Conservation (phyloP, 495 filamentous ascomycete species). For the Lasiosphaeriaceae sp. region DNA sequence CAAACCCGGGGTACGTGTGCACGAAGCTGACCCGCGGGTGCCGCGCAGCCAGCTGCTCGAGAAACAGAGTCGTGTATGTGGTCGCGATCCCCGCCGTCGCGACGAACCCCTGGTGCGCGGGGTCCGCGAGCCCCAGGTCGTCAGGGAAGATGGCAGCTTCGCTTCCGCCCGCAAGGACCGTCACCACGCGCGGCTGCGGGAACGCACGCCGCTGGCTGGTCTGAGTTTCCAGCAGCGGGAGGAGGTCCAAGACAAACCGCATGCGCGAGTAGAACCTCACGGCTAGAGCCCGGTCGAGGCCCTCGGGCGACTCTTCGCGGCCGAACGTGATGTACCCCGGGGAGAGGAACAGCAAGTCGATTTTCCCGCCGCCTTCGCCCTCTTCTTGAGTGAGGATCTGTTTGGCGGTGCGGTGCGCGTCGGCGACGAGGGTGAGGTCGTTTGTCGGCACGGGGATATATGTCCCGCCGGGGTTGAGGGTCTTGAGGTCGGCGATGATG, state of each 20-base stretch:
- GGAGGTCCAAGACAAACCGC: slow-evolving; percentile 56
- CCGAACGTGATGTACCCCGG: slow-evolving; percentile 21
- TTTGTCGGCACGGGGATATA: slow-evolving; percentile 47
- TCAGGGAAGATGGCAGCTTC: slow-evolving; percentile 47
- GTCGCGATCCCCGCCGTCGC: slow-evolving; percentile 33
- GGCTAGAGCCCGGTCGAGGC: slow-evolving; percentile 40
- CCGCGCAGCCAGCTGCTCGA: slow-evolving; percentile 40
- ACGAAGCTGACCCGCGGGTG: slow-evolving; percentile 51
- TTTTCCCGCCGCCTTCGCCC: slow-evolving; percentile 39
- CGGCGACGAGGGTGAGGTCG: slow-evolving; percentile 53
- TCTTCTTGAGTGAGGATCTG: slow-evolving; percentile 47
- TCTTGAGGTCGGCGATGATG: slow-evolving; percentile 31
- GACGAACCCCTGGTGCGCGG: slow-evolving; percentile 13
- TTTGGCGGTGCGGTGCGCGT: slow-evolving; percentile 51
- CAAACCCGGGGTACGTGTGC: slow-evolving; percentile 51
- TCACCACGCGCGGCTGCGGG: slow-evolving; percentile 50
- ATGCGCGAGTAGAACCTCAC: slow-evolving; percentile 57
- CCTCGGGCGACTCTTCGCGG: slow-evolving; percentile 49
- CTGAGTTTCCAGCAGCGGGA: slow-evolving; percentile 46
- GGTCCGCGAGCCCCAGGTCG: slow-evolving; percentile 40
- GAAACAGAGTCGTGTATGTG: slow-evolving; percentile 44
- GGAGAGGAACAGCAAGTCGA: slow-evolving; percentile 59
- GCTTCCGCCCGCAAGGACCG: slow-evolving; percentile 42
- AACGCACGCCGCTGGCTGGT: slow-evolving; percentile 3
- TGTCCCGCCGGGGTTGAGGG: slow-evolving; percentile 43